These are phyloP conservation scores for Acanthamoeba castellanii DNA, from an alignment of 208 protist species.

Conservation along the genomic window DNA sequence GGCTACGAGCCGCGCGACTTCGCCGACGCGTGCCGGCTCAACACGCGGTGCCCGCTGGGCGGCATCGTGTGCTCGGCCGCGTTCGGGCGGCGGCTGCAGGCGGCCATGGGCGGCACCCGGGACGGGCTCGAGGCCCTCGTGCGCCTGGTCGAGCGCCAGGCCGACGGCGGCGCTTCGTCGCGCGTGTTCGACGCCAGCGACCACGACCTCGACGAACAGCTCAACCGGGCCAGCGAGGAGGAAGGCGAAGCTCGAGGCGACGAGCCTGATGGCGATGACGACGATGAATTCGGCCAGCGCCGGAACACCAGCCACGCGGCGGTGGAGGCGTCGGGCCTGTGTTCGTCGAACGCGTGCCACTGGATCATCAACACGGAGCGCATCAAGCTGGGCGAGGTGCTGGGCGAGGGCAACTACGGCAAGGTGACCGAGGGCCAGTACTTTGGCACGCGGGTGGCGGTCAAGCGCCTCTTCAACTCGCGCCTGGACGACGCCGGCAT, in stretches of 20 bases:
- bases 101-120: too few species aligned
- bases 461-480: not conserved
- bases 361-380: not conserved
- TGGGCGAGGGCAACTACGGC: conserved; percentile 15
- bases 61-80: too few species aligned
- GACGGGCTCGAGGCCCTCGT: too few species aligned
- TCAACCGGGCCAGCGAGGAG: too few species aligned
- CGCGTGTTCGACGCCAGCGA: too few species aligned
- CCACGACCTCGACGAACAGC: too few species aligned
- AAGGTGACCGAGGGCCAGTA: not conserved
- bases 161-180: too few species aligned
- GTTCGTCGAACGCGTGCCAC: not conserved
- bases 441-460: not conserved
- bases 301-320: not conserved
- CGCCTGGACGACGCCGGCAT: not conserved
- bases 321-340: not conserved
- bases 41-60: not conserved
- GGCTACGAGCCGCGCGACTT: not conserved
- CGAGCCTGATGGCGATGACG: too few species aligned
- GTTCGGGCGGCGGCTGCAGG: too few species aligned
- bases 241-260: too few species aligned
- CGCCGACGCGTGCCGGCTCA: not conserved
- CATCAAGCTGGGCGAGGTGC: not conserved
- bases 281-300: not conserved
- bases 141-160: too few species aligned